Evolutionary conservation across 306 rosid species (phyloP).

Genomic region (Pyrus communis): DNA sequence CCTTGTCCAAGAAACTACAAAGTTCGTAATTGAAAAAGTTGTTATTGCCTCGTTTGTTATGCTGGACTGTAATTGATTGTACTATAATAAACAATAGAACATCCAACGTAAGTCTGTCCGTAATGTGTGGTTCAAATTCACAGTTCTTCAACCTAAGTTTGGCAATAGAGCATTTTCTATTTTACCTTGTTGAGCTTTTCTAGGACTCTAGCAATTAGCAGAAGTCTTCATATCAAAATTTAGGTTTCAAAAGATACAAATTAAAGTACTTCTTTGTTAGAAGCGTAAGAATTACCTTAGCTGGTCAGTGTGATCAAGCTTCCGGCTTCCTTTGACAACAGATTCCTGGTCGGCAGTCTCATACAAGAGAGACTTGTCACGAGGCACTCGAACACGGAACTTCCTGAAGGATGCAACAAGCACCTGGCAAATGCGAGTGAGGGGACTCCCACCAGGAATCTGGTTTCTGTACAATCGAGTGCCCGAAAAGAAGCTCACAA

Average conservation of each 20-base stretch:
- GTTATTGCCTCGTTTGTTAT: background rate
- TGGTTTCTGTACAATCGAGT: constrained; percentile 16
- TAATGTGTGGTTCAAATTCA: no score
- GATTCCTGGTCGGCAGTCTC: constrained; percentile 16
- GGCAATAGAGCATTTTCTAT: background rate
- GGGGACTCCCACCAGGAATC: constrained; percentile 22
- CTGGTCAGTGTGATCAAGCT: constrained; percentile 19
- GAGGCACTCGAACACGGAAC: background rate
- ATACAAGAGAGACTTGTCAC: constrained; percentile 8
- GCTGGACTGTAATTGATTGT: background rate
- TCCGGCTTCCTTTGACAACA: constrained; percentile 11
- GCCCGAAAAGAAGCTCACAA: constrained; percentile 14
- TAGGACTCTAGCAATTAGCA: background rate
- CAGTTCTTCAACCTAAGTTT: background rate
- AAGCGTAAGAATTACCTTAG: background rate
- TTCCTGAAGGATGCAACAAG: constrained; percentile 16
- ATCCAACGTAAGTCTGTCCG: no score
- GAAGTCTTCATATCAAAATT: background rate
- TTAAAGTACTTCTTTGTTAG: background rate
- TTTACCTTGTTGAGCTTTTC: background rate
- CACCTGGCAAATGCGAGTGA: constrained; percentile 19
- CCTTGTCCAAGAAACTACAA: constrained; percentile 3
- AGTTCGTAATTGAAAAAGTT: background rate
- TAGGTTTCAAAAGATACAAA: background rate
- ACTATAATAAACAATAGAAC: no score